A percentile compares a stretch with the other conserved stretches of the same genome.
Evolutionary conservation across 1,139 yeast species (phyloP).

Genomic region (Yamadazyma atlantica): DNA sequence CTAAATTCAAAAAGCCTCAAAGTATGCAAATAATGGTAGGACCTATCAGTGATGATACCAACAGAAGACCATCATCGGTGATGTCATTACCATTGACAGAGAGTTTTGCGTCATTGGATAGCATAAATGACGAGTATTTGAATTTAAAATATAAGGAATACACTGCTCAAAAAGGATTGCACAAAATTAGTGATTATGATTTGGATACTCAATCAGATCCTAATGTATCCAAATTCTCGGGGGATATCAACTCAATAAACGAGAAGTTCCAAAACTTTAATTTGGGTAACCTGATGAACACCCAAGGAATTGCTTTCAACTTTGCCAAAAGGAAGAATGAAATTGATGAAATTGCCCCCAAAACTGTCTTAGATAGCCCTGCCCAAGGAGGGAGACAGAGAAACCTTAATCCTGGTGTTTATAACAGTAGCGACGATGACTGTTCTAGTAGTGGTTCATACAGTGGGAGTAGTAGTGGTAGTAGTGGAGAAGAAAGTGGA

Average conservation of each 20-base stretch:
- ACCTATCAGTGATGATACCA: conserved; percentile 23
- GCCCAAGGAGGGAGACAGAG: neutral
- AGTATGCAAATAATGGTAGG: conserved; percentile 27
- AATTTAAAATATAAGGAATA: conserved; percentile 36
- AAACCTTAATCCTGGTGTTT: neutral
- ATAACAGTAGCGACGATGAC: neutral
- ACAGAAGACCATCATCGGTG: conserved; percentile 34
- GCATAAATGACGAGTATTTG: conserved; percentile 61
- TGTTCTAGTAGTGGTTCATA: conserved; percentile 1
- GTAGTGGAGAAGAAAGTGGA: neutral
- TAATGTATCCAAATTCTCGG: conserved; percentile 8
- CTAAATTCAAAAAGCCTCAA: conserved; percentile 1
- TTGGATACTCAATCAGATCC: conserved; percentile 12
- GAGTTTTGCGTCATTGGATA: conserved; percentile 76
- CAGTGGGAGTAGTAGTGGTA: conserved; percentile 1
- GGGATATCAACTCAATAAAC: conserved; percentile 19
- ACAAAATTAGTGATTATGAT: conserved; percentile 5
- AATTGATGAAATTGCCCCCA: conserved; percentile 23
- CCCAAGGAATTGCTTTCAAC: conserved; percentile 15
- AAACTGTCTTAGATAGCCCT: conserved; percentile 12
- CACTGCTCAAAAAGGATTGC: conserved; percentile 14
- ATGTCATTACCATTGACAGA: conserved; percentile 63
- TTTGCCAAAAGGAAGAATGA: conserved; percentile 8
- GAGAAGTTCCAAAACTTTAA: conserved; percentile 40
- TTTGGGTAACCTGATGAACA: conserved; percentile 38